Percentiles rank a stretch among this genome's conserved stretches.
Evolutionary conservation across 2,329 filamentous ascomycete genomes (phyloP).

Genomic region (Alternaria ventricosa): DNA sequence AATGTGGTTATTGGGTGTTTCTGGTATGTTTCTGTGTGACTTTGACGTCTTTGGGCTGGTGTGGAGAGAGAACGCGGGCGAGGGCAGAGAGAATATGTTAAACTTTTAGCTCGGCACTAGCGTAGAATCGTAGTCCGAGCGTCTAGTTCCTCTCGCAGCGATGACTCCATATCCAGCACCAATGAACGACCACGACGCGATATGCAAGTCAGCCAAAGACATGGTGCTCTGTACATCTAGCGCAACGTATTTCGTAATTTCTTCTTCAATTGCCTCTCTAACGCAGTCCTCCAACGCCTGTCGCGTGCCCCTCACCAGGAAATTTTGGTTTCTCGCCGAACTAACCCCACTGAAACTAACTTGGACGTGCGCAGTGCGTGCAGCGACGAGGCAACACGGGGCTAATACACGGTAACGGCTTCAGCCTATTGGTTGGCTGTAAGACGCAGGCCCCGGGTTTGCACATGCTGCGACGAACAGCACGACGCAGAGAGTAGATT

Average conservation of each 20-base stretch:
- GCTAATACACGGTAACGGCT: conserved; percentile 27
- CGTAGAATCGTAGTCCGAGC: conserved; percentile 26
- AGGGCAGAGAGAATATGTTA: conserved; percentile 29
- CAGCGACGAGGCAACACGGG: conserved; percentile 40
- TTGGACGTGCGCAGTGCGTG: conserved; percentile 29
- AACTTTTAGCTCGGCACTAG: conserved; percentile 34
- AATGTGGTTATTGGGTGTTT: conserved; percentile 30
- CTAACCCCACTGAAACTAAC: conserved; percentile 44
- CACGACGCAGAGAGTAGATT: conserved; percentile 32
- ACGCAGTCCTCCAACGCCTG: conserved; percentile 8
- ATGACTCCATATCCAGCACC: conserved; percentile 31
- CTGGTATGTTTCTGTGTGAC: conserved; percentile 42
- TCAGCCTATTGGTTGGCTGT: conserved; percentile 34
- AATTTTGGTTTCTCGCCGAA: conserved; percentile 21
- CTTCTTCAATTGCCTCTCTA: neutral
- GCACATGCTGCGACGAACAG: conserved; percentile 31
- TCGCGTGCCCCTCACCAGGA: conserved; percentile 35
- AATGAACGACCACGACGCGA: conserved; percentile 17
- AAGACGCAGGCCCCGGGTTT: conserved; percentile 33
- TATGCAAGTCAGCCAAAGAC: conserved; percentile 12
- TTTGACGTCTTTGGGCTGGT: conserved; percentile 50
- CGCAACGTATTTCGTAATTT: conserved; percentile 3
- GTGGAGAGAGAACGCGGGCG: conserved; percentile 40
- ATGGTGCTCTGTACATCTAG: neutral
- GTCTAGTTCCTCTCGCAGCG: conserved; percentile 20